Conservation (phyloP, 257 asterid species). For the Nicotiana attenuata region DNA sequence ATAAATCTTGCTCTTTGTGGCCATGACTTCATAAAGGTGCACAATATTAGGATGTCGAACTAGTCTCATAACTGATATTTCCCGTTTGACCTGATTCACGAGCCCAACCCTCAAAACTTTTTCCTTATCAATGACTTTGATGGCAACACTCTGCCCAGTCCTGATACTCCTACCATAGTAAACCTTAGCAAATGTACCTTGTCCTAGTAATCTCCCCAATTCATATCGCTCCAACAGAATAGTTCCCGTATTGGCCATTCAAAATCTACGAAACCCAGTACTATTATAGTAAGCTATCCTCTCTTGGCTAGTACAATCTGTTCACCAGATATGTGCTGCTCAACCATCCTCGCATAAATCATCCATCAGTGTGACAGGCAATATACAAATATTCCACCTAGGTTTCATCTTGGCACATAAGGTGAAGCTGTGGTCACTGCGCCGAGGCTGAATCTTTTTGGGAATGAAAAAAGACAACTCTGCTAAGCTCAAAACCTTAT, state of each 20-base stretch:
- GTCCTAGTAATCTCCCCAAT: slow-evolving; percentile 24
- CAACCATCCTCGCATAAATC: slow-evolving; percentile 11
- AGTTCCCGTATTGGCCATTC: slow-evolving; percentile 13
- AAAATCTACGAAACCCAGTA: not conserved
- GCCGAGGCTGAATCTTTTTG: not conserved
- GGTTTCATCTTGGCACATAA: not conserved
- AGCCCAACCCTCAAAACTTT: slow-evolving; percentile 20
- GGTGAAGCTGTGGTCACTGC: not conserved
- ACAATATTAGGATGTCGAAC: slow-evolving; percentile 19
- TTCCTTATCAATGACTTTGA: slow-evolving; percentile 23
- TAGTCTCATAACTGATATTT: slow-evolving; percentile 18
- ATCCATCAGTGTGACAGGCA: not conserved
- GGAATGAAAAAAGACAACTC: not conserved
- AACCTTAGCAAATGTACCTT: slow-evolving; percentile 29
- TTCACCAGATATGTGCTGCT: not conserved
- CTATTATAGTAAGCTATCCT: not conserved
- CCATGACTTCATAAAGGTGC: slow-evolving; percentile 23
- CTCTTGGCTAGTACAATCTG: not conserved
- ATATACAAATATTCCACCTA: not conserved
- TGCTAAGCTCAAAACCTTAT: not conserved
- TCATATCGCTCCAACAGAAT: slow-evolving; percentile 23
- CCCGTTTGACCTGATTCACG: slow-evolving; percentile 20
- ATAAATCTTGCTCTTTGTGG: slow-evolving; percentile 21
- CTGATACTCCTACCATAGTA: slow-evolving; percentile 15
- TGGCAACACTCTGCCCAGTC: slow-evolving; percentile 25